phyloP scores from a whole-genome alignment of 768 basidiomycete species.

The Dacryopinax primogenitus region DNA sequence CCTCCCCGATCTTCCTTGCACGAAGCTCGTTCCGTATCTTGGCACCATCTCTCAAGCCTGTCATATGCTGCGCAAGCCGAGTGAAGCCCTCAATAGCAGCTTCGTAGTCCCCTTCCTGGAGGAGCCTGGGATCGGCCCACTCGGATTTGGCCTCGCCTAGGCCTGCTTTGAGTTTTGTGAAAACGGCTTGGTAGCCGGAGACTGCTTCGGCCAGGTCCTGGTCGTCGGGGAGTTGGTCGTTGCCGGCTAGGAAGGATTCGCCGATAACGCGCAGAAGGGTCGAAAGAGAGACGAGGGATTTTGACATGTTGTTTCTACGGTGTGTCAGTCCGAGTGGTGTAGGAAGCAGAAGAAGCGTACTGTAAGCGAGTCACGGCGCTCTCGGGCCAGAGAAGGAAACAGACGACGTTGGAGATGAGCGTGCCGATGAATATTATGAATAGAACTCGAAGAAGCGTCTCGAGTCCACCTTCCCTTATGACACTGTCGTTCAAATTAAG shows the following conservation, averaged over 20 bases:
- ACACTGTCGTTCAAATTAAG: slow-evolving; percentile 35
- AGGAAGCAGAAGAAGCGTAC: slow-evolving; percentile 15
- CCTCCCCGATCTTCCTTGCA: slow-evolving; percentile 21
- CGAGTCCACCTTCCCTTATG: slow-evolving; percentile 77
- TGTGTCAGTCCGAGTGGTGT: not conserved
- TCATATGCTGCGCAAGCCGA: slow-evolving; percentile 84
- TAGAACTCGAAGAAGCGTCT: slow-evolving; percentile 58
- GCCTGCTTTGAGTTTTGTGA: slow-evolving; percentile 77
- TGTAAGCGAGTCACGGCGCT: slow-evolving; percentile 76
- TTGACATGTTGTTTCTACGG: slow-evolving; percentile 52
- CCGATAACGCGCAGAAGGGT: slow-evolving; percentile 75
- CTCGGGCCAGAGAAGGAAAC: slow-evolving; percentile 66
- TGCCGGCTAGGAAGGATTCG: slow-evolving; percentile 65
- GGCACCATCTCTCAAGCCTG: slow-evolving; percentile 73
- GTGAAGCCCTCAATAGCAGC: slow-evolving; percentile 80
- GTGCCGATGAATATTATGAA: slow-evolving; percentile 69
- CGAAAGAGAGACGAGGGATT: slow-evolving; percentile 75
- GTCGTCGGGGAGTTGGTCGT: slow-evolving; percentile 46
- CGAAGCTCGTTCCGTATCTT: slow-evolving; percentile 72
- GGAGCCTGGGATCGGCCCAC: slow-evolving; percentile 38
- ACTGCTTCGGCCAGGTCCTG: slow-evolving; percentile 67
- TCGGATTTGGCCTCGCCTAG: slow-evolving; percentile 81
- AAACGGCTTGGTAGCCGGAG: slow-evolving; percentile 73
- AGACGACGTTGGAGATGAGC: slow-evolving; percentile 67
- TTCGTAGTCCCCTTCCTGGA: slow-evolving; percentile 52